These are phyloP conservation scores for Lodderomyces pseudojiufengensis DNA, from an alignment of 1,139 yeast genomes.

Conservation along the genomic window DNA sequence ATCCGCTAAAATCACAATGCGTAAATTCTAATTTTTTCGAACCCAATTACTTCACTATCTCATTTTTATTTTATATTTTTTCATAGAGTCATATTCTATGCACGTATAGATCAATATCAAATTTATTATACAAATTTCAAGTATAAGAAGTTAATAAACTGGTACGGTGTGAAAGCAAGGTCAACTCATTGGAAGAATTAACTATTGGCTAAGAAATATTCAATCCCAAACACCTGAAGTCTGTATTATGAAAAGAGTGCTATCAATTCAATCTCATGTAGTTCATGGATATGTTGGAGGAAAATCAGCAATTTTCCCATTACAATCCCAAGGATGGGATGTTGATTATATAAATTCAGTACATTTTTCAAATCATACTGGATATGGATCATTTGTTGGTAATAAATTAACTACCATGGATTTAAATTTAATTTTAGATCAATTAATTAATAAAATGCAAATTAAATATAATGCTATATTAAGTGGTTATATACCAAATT, in stretches of 20 bases:
- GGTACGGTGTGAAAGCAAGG: too few relatives aligned
- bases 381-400: conserved; percentile 40
- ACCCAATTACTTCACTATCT: too few relatives aligned
- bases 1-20: too few relatives aligned
- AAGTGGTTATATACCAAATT: conserved; percentile 38
- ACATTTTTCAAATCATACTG: conserved; percentile 45
- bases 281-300: conserved; percentile 48
- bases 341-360: conserved; percentile 43
- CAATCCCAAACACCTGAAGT: too few relatives aligned
- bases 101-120: too few relatives aligned
- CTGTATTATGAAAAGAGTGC: conserved; percentile 19
- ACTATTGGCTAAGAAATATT: too few relatives aligned
- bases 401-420: conserved; percentile 12
- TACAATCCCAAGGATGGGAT: conserved; percentile 44
- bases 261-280: conserved; percentile 44
- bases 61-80: too few relatives aligned
- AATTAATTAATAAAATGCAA: conserved; percentile 11
- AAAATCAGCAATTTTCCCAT: conserved; percentile 40
- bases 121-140: too few relatives aligned
- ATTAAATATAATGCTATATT: conserved; percentile 26
- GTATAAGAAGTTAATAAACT: too few relatives aligned
- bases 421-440: conserved; percentile 11
- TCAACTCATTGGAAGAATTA: too few relatives aligned
- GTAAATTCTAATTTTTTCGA: too few relatives aligned
- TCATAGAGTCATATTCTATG: too few relatives aligned